These are phyloP conservation scores for Hypholoma fasciculare DNA, from an alignment of 768 basidiomycete genomes.

Conservation along the genomic window DNA sequence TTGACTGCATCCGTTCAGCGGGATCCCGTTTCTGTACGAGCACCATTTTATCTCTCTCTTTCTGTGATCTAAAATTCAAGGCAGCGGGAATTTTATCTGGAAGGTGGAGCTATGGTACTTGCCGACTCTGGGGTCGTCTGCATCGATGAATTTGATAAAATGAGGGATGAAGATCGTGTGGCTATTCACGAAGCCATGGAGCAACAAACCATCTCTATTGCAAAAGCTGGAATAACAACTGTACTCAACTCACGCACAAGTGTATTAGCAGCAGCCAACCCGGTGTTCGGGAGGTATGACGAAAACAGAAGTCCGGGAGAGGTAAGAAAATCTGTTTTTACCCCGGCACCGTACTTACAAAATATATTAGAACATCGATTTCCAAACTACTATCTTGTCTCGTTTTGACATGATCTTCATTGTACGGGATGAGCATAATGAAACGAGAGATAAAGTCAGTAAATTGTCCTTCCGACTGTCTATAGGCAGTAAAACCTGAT, in stretches of 20 bases:
- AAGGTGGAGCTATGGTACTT: slow-evolving; percentile 99
- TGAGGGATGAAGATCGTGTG: slow-evolving; percentile 98
- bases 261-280: slow-evolving; percentile 96
- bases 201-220: slow-evolving; percentile 98
- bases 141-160: slow-evolving; percentile 99
- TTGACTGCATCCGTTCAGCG: slow-evolving; percentile 96
- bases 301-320: slow-evolving; percentile 96
- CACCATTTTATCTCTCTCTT: not conserved
- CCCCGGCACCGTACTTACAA: slow-evolving; percentile 1
- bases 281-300: slow-evolving; percentile 96
- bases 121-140: slow-evolving; percentile 98
- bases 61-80: slow-evolving; percentile 6
- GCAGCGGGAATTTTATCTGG: slow-evolving; percentile 96
- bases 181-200: slow-evolving; percentile 99
- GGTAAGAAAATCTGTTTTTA: slow-evolving; percentile 36
- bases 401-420: slow-evolving; percentile 99
- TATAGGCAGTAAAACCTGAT: slow-evolving; percentile 1
- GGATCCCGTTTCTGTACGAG: slow-evolving; percentile 81
- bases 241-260: slow-evolving; percentile 95
- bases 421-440: slow-evolving; percentile 97
- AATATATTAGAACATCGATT: slow-evolving; percentile 79
- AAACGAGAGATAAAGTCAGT: slow-evolving; percentile 82
- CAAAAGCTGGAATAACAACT: slow-evolving; percentile 98
- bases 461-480: not conserved
- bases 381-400: slow-evolving; percentile 96